These are phyloP conservation scores for Rosellinia necatrix DNA, from an alignment of 2,329 filamentous ascomycete species.

Conservation along the genomic window DNA sequence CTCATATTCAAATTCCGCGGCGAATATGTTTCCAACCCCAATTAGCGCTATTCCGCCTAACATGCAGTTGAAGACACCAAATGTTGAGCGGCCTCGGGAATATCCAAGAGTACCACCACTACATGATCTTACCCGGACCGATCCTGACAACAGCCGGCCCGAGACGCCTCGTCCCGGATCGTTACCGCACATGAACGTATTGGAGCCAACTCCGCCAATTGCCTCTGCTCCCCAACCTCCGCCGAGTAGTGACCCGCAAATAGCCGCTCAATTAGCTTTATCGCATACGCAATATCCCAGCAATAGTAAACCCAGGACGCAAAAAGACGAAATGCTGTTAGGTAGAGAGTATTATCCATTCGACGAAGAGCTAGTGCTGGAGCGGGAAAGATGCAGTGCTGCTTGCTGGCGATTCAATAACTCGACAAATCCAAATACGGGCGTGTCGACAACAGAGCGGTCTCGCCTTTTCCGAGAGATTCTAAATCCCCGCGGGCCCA, in stretches of 20 bases:
- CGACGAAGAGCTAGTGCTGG: slow-evolving; percentile 75
- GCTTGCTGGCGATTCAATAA: slow-evolving; percentile 89
- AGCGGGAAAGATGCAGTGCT: slow-evolving; percentile 81
- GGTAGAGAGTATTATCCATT: slow-evolving; percentile 81
- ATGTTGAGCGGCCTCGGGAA: slow-evolving; percentile 52
- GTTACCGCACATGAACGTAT: slow-evolving; percentile 62
- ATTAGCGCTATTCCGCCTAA: slow-evolving; percentile 56
- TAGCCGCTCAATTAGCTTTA: slow-evolving; percentile 63
- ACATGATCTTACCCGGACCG: slow-evolving; percentile 61
- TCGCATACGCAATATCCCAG: slow-evolving; percentile 58
- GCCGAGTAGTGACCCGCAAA: slow-evolving; percentile 53
- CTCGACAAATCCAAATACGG: slow-evolving; percentile 73
- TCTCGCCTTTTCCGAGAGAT: slow-evolving; percentile 74
- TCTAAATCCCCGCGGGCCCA: slow-evolving; percentile 63
- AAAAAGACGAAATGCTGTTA: slow-evolving; percentile 89
- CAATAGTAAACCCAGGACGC: slow-evolving; percentile 55
- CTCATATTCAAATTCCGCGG: slow-evolving; percentile 54
- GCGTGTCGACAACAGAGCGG: slow-evolving; percentile 71
- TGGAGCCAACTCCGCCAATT: slow-evolving; percentile 55
- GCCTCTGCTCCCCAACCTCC: slow-evolving; percentile 47
- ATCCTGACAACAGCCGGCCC: slow-evolving; percentile 42
- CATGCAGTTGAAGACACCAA: slow-evolving; percentile 41
- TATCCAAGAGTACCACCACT: slow-evolving; percentile 65
- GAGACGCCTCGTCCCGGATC: slow-evolving; percentile 58
- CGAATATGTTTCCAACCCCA: slow-evolving; percentile 65